These are phyloP conservation scores for Moniliella sp. DNA, from an alignment of 1,284 basidiomycete genomes.

Conservation along the genomic window DNA sequence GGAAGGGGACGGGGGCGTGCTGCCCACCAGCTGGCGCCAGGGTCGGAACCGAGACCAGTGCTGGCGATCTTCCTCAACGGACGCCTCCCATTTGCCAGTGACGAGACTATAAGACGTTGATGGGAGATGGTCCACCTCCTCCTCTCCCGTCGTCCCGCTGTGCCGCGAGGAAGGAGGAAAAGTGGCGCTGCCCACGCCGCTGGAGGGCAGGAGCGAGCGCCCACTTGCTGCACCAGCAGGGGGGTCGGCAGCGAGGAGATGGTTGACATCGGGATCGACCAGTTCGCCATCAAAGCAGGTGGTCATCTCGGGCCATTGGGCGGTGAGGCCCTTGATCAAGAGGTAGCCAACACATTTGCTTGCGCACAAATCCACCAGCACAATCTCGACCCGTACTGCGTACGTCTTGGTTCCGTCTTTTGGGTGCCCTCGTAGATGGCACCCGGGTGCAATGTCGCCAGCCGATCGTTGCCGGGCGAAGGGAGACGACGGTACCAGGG, in stretches of 20 bases:
- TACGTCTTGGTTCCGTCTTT: constrained; percentile 20
- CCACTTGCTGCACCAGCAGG: not conserved
- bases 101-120: constrained; percentile 22
- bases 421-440: constrained; percentile 25
- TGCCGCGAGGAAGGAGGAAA: no score
- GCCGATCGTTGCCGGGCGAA: constrained; percentile 3
- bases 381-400: constrained; percentile 10
- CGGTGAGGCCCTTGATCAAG: constrained; percentile 28
- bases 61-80: constrained; percentile 21
- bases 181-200: no score
- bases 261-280: constrained; percentile 15
- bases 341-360: constrained; percentile 28
- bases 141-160: no score
- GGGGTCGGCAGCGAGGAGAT: no score
- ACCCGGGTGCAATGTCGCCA: constrained; percentile 25
- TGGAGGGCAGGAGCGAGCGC: no score
- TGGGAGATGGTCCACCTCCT: no score
- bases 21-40: constrained; percentile 12
- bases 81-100: constrained; percentile 27
- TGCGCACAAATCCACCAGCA: constrained; percentile 20
- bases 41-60: constrained; percentile 25
- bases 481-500: no score
- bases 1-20: constrained; percentile 13
- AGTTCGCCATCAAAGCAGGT: constrained; percentile 33
- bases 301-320: constrained; percentile 31